Percentiles rank a stretch among this genome's conserved stretches.
Evolutionary conservation across 345 rosid genomes (phyloP).

Genomic region (Eucalyptus cloeziana): DNA sequence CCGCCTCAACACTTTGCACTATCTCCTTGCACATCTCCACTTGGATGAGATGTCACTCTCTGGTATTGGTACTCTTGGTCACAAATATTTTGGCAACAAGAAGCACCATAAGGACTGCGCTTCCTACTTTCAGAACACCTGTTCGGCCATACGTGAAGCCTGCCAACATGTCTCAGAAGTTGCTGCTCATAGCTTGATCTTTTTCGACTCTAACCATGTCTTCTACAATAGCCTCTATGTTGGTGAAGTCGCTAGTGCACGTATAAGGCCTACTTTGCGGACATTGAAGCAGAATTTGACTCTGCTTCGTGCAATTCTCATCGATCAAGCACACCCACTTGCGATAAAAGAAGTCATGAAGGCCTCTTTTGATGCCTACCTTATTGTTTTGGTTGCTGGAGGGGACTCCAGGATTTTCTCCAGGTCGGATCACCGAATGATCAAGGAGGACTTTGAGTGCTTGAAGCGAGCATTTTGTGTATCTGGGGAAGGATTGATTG

Average conservation of each 20-base stretch:
- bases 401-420: constrained; percentile 46
- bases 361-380: constrained; percentile 68
- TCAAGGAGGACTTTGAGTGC: constrained; percentile 62
- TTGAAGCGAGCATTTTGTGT: constrained; percentile 56
- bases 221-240: constrained; percentile 64
- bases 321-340: constrained; percentile 57
- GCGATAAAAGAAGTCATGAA: constrained; percentile 76
- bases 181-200: constrained; percentile 70
- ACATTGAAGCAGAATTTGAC: constrained; percentile 67
- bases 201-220: constrained; percentile 61
- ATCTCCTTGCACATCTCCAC: constrained; percentile 51
- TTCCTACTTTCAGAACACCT: constrained; percentile 49
- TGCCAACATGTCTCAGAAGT: constrained; percentile 84
- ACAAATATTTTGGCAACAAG: not conserved
- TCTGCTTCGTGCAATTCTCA: constrained; percentile 56
- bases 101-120: not conserved
- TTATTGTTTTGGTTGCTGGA: constrained; percentile 85
- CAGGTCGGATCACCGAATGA: constrained; percentile 37
- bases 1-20: constrained; percentile 79
- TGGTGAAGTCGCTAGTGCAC: constrained; percentile 42
- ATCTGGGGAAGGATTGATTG: constrained; percentile 69
- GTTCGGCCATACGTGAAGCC: constrained; percentile 53
- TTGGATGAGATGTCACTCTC: constrained; percentile 57
- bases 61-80: not conserved
- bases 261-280: constrained; percentile 50